Base-by-base conservation (phyloP, 2,329 filamentous ascomycete species). In the Trichoderma atroviride region DNA sequence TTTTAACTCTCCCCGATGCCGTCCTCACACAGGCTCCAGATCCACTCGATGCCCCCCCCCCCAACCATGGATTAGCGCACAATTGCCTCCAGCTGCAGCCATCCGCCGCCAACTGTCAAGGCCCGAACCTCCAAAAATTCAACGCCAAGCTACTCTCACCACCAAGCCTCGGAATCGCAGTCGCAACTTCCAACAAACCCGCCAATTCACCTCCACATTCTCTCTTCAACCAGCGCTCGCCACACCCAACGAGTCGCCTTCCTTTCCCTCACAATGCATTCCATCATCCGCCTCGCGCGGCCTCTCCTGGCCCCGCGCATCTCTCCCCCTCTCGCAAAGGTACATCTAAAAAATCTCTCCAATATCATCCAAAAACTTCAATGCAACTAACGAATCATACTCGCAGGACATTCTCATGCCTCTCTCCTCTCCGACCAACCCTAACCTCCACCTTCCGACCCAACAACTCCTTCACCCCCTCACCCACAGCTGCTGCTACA, bases 371-470 rank as follows among this genome's bases (percentile, higher is more conserved):
- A 14, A 40, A 40, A 14, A 55, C 22, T 50, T 22, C 29, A 24
- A 14, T 31, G 5, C 1, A 47, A 22, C 62, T 66, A 58, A 66
- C 27, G 29, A 47, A 13, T 52, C 9, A 10, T 5, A 16, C 33
- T 24, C 14, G 3, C 70, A 86, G 83, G 72, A 79, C 80, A 63
- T 85, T 85, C 74, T 81, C 83, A 62, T 84, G 84, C 59, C 82
- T 88, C 72, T 82, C 85, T 1, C 79, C 78, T 68, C 81, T 86
- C 52, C 85, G 86, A 13, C 86, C 86, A 6, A 82, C 82, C 9
- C 75, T 84, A 70, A 73, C 76, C 29, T 75, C 78, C 2, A 73
- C 78, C 52, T 76, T 81, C 75, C 76, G 78, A 64, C 75, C 77
- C 70, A 73, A 70, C 61, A 59, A 72, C 68, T 71, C 77, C 70